These are phyloP conservation scores for Dothideomycetes sp. DNA, from an alignment of 2,329 filamentous ascomycete genomes.

Conservation along the genomic window DNA sequence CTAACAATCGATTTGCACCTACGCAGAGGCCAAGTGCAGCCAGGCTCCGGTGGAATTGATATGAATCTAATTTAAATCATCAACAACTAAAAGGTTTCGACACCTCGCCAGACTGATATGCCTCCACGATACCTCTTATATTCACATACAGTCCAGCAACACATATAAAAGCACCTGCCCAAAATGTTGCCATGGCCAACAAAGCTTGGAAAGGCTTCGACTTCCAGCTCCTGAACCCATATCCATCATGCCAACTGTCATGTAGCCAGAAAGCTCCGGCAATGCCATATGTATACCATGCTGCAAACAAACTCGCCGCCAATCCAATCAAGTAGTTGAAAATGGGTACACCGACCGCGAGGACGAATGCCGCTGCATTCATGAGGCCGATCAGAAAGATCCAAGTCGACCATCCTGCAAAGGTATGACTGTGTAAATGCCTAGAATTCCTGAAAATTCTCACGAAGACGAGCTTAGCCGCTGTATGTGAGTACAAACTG, in stretches of 20 bases:
- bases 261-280: conserved; percentile 46
- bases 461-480: conserved; percentile 44
- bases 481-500: conserved; percentile 42
- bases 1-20: too few species aligned
- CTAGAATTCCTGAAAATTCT: conserved; percentile 38
- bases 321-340: conserved; percentile 48
- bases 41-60: too few species aligned
- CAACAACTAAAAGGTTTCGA: conserved; percentile 24
- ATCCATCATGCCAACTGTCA: conserved; percentile 37
- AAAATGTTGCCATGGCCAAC: conserved; percentile 27
- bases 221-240: conserved; percentile 32
- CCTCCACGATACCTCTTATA: conserved; percentile 30
- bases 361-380: conserved; percentile 36
- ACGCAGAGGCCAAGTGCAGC: too few species aligned
- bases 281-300: conserved; percentile 44
- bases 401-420: conserved; percentile 42
- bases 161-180: conserved; percentile 41
- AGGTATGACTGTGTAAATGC: conserved; percentile 41
- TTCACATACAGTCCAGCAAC: conserved; percentile 43
- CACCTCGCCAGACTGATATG: conserved; percentile 23
- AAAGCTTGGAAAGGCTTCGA: conserved; percentile 17
- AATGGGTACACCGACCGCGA: conserved; percentile 43
- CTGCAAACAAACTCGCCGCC: conserved; percentile 42
- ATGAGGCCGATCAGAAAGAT: conserved; percentile 36
- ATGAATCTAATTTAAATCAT: too few species aligned